Evolutionary conservation across 805 yeast genomes (phyloP).

Genomic region (Isabelozyma heimii): DNA sequence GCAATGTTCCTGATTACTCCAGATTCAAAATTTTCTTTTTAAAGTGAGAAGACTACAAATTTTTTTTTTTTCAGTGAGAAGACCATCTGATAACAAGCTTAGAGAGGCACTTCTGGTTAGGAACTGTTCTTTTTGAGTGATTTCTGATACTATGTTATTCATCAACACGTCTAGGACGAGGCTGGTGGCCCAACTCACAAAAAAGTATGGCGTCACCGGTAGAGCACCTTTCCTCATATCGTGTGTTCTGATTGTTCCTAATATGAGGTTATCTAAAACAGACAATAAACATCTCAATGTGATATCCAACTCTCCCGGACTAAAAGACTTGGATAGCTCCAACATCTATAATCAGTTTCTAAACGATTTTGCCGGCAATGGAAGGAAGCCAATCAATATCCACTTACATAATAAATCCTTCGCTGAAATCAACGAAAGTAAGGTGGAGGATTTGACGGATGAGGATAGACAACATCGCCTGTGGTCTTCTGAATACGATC

Average conservation of each 20-base stretch:
- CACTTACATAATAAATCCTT: slow-evolving; percentile 7
- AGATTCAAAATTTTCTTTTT: too few species aligned
- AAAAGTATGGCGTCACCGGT: too few species aligned
- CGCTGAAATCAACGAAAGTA: slow-evolving; percentile 5
- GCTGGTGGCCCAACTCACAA: background rate
- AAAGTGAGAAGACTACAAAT: too few species aligned
- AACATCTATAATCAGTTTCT: background rate
- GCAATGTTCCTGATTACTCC: too few species aligned
- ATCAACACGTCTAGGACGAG: background rate
- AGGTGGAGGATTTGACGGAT: background rate
- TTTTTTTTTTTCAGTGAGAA: background rate
- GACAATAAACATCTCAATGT: background rate
- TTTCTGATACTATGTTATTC: background rate
- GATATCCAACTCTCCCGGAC: background rate
- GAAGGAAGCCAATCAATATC: background rate
- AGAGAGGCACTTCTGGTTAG: background rate
- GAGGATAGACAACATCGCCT: slow-evolving; percentile 12
- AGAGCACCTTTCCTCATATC: background rate
- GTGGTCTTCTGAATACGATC: slow-evolving; percentile 42
- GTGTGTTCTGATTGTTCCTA: background rate
- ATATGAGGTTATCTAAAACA: background rate
- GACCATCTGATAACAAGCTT: background rate
- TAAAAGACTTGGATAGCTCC: background rate
- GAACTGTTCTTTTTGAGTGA: background rate
- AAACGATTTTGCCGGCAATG: background rate